Conservation (phyloP, 1,284 basidiomycete species). For the Singerocomus inundabilis region DNA sequence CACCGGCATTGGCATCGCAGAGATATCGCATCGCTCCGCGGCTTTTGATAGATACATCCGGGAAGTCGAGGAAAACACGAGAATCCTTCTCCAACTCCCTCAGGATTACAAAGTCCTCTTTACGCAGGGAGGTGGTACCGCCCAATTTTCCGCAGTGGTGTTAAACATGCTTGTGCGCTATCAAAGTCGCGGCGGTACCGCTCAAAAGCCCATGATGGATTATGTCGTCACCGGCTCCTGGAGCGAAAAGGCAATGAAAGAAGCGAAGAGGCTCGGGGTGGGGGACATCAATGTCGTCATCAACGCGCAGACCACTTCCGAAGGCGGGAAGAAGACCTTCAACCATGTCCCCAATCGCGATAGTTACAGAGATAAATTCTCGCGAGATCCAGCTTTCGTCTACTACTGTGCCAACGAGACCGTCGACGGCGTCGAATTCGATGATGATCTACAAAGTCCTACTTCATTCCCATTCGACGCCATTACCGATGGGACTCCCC, state of each 20-base stretch:
- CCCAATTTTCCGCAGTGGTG: slow-evolving; percentile 87
- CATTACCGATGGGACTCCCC: slow-evolving; percentile 65
- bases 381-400: slow-evolving; percentile 78
- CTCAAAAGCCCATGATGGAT: slow-evolving; percentile 67
- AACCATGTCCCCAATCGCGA: slow-evolving; percentile 76
- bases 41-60: slow-evolving; percentile 77
- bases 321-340: slow-evolving; percentile 65
- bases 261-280: slow-evolving; percentile 68
- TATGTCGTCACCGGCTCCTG: slow-evolving; percentile 91
- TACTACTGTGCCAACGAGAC: slow-evolving; percentile 99
- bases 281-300: slow-evolving; percentile 67
- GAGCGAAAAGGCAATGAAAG: slow-evolving; percentile 83
- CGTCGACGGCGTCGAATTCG: slow-evolving; percentile 93
- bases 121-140: slow-evolving; percentile 88
- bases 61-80: slow-evolving; percentile 67
- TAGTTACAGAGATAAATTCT: slow-evolving; percentile 80
- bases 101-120: slow-evolving; percentile 85
- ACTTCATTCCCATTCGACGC: slow-evolving; percentile 85
- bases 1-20: slow-evolving; percentile 91
- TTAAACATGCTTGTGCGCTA: slow-evolving; percentile 86
- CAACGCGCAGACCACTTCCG: slow-evolving; percentile 60
- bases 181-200: slow-evolving; percentile 60
- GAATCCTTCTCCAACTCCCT: slow-evolving; percentile 77
- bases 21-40: slow-evolving; percentile 90
- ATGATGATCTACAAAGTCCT: slow-evolving; percentile 49